Conservation (phyloP, 331 rosid genomes). For the Phaseolus coccineus region DNA sequence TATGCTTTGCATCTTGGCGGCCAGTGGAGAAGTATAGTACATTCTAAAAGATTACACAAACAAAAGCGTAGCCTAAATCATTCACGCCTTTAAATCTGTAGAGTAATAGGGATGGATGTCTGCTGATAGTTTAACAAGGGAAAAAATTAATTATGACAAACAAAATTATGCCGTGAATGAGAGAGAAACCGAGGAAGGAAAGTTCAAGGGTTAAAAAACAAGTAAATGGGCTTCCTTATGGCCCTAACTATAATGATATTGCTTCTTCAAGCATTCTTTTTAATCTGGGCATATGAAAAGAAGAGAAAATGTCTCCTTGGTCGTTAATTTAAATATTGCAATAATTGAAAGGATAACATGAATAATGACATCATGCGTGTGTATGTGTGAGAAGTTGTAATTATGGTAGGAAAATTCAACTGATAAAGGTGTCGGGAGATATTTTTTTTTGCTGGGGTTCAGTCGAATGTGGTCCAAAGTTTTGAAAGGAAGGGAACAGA, state of each 20-base stretch:
- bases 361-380: constrained; percentile 47
- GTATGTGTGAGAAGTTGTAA: constrained; percentile 34
- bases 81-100: constrained; percentile 8
- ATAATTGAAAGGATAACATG: constrained; percentile 45
- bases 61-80: constrained; percentile 33
- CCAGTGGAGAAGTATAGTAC: constrained; percentile 14
- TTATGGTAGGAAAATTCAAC: constrained; percentile 47
- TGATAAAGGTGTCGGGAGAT: constrained; percentile 49
- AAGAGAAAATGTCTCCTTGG: constrained; percentile 46
- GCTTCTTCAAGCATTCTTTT: constrained; percentile 39
- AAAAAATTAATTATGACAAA: constrained; percentile 21
- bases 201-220: constrained; percentile 22
- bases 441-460: constrained; percentile 42
- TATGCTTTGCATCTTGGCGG: constrained; percentile 12
- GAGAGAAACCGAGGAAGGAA: constrained; percentile 22
- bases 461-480: constrained; percentile 70
- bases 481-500: constrained; percentile 56
- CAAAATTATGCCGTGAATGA: constrained; percentile 21
- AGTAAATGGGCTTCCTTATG: constrained; percentile 27
- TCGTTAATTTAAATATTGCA: constrained; percentile 38
- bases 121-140: constrained; percentile 25
- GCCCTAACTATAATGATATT: constrained; percentile 41
- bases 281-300: constrained; percentile 38
- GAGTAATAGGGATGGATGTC: constrained; percentile 17
- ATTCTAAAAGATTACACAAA: neutral